These are phyloP conservation scores for Panaeolus cyanescens DNA, from an alignment of 768 basidiomycete species.

Conservation along the genomic window DNA sequence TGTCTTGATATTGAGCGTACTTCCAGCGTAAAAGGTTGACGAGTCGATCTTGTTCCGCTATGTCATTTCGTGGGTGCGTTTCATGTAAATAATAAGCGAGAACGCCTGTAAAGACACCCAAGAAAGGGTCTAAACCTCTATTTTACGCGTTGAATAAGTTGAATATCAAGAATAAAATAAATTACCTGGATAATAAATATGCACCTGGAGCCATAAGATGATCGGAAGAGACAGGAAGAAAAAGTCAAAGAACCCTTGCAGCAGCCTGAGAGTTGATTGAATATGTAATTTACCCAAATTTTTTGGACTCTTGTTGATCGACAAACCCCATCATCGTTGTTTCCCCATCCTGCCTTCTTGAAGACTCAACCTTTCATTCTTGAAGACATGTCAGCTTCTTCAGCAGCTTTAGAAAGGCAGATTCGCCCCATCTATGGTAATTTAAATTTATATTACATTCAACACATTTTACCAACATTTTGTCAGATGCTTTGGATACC, in stretches of 20 bases:
- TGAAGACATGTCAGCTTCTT: slow-evolving; percentile 33
- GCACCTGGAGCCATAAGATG: slow-evolving; percentile 31
- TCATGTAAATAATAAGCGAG: slow-evolving; percentile 83
- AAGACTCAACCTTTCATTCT: slow-evolving; percentile 1
- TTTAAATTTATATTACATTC: slow-evolving; percentile 18
- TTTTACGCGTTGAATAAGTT: slow-evolving; percentile 8
- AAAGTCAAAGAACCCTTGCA: background rate
- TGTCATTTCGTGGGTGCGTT: slow-evolving; percentile 72
- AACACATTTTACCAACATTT: slow-evolving; percentile 1
- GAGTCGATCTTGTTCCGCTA: slow-evolving; percentile 57
- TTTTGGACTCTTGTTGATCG: slow-evolving; percentile 15
- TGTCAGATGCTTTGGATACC: slow-evolving; percentile 79
- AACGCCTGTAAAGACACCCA: slow-evolving; percentile 78
- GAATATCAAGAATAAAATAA: slow-evolving; percentile 6
- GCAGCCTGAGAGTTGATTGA: slow-evolving; percentile 1
- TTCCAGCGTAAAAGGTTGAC: slow-evolving; percentile 66
- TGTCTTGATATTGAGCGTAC: slow-evolving; percentile 47
- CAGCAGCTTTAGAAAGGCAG: slow-evolving; percentile 75
- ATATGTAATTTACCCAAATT: slow-evolving; percentile 4
- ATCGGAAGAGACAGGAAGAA: slow-evolving; percentile 12
- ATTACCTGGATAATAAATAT: slow-evolving; percentile 55
- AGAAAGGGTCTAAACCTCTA: slow-evolving; percentile 68
- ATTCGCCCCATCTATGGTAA: slow-evolving; percentile 84
- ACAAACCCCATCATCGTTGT: background rate
- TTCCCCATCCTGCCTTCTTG: background rate